Percentiles rank a stretch among this genome's conserved stretches.
Conservation (phyloP, 202 grass and related monocot genomes). For the Brachypodium distachyon region DNA sequence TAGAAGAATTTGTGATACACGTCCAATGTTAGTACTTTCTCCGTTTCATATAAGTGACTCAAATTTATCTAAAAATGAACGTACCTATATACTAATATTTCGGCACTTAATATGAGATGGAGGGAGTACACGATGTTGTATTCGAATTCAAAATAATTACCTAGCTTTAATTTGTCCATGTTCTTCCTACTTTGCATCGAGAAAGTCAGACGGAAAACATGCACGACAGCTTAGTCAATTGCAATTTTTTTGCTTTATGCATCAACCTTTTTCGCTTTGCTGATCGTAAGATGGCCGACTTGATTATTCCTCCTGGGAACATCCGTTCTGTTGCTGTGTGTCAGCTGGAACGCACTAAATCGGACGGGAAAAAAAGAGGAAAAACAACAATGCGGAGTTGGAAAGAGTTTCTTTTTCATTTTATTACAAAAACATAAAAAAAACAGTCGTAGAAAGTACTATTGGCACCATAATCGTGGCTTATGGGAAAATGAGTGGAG, state of each 20-base stretch:
- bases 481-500: too few species aligned
- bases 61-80: too few species aligned
- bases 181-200: constrained; percentile 15
- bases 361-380: background rate
- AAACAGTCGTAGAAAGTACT: background rate
- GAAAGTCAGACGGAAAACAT: background rate
- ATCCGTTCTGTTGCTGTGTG: background rate
- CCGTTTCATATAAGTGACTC: too few species aligned
- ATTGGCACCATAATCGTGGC: too few species aligned
- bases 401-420: too few species aligned
- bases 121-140: background rate
- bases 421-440: background rate
- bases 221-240: constrained; percentile 8
- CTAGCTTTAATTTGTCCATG: constrained; percentile 13
- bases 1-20: background rate
- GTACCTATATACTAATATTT: too few species aligned
- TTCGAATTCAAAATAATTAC: background rate
- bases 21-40: too few species aligned
- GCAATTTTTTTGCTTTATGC: background rate
- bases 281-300: background rate
- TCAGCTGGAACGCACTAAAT: background rate
- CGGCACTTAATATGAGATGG: too few species aligned
- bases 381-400: too few species aligned
- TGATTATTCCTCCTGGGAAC: background rate
- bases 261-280: background rate